These are phyloP conservation scores for Penicillium angulare DNA, from an alignment of 495 filamentous ascomycete species.

Conservation along the genomic window DNA sequence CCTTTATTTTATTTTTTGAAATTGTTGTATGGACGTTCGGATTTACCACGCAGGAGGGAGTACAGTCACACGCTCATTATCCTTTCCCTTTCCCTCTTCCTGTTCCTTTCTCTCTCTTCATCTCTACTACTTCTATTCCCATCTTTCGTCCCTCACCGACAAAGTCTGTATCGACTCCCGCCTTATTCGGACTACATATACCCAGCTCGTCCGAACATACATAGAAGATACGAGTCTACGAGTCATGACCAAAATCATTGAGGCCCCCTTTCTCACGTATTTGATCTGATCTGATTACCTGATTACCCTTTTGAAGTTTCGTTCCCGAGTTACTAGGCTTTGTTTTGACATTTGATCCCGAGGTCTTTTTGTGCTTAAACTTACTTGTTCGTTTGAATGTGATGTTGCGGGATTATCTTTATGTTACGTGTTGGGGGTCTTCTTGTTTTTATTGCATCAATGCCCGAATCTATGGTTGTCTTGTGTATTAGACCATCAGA, in stretches of 20 bases:
- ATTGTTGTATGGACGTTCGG: neutral
- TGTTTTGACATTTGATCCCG: neutral
- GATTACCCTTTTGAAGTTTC: neutral
- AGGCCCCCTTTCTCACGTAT: conserved; percentile 9
- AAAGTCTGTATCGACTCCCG: conserved; percentile 19
- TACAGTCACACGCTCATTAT: neutral
- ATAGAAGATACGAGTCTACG: conserved; percentile 31
- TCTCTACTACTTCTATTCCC: no score
- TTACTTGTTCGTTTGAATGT: no score
- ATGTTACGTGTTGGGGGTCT: no score
- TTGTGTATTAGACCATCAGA: no score
- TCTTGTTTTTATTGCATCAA: no score
- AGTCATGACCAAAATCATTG: conserved; percentile 27
- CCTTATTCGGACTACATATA: neutral
- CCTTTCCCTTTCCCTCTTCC: neutral
- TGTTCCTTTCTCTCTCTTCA: no score
- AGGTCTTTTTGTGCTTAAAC: no score
- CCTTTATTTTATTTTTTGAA: neutral
- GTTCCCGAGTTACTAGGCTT: neutral
- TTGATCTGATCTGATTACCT: neutral
- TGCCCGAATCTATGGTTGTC: no score
- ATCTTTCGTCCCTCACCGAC: conserved; percentile 8
- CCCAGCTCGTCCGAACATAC: conserved; percentile 18
- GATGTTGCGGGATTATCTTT: neutral
- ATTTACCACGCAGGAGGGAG: neutral